A percentile compares a stretch with the other conserved stretches of the same genome.
These are phyloP conservation scores for Boletus subcaerulescens DNA, from an alignment of 768 basidiomycete genomes.

Conservation along the genomic window DNA sequence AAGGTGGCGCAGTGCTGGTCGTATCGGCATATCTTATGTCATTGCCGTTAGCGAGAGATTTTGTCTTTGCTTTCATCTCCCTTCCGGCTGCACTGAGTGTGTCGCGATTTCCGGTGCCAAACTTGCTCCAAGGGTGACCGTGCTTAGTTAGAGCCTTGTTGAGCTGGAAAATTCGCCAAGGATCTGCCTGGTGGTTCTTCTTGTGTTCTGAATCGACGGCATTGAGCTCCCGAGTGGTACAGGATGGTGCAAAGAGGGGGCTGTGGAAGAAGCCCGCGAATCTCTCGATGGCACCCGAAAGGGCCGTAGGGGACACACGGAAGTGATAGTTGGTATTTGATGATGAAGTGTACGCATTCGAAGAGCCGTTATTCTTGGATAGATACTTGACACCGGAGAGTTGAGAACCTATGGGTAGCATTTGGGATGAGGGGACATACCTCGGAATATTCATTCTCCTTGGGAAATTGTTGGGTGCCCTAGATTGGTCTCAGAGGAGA, in stretches of 20 bases:
- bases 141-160: conserved; percentile 80
- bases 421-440: conserved; percentile 34
- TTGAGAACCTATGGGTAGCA: background rate
- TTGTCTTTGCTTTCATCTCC: conserved; percentile 50
- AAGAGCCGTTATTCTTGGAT: conserved; percentile 78
- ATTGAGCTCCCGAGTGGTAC: conserved; percentile 86
- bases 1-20: conserved; percentile 30
- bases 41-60: conserved; percentile 28
- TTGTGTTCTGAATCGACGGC: conserved; percentile 97
- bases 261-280: conserved; percentile 88
- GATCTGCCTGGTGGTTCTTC: conserved; percentile 88
- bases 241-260: conserved; percentile 84
- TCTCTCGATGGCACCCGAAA: conserved; percentile 69
- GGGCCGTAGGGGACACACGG: conserved; percentile 59
- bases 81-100: conserved; percentile 66
- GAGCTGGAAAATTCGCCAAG: conserved; percentile 94
- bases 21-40: conserved; percentile 23
- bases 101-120: conserved; percentile 82
- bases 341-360: conserved; percentile 92
- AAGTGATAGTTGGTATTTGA: conserved; percentile 91
- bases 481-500: conserved; percentile 26
- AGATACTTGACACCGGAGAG: conserved; percentile 48
- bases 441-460: conserved; percentile 93
- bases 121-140: conserved; percentile 87
- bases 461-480: conserved; percentile 82